Conservation (phyloP, 1,284 basidiomycete genomes). For the Cryptococcus hybrid region DNA sequence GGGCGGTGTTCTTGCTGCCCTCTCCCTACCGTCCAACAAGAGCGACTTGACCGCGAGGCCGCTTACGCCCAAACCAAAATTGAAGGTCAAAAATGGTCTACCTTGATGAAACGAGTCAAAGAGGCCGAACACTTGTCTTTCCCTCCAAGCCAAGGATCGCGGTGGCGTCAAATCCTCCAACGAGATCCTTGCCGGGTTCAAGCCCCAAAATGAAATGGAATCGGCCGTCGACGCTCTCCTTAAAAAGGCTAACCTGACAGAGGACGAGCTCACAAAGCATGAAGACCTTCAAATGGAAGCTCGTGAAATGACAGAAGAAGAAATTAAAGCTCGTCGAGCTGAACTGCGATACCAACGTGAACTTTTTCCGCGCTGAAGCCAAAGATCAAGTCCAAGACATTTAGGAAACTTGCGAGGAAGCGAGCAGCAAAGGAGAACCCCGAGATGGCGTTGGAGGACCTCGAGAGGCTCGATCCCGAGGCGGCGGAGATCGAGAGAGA, state of each 20-base stretch:
- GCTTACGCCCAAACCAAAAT: slow-evolving; percentile 91
- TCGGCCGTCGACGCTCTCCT: slow-evolving; percentile 72
- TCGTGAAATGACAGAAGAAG: slow-evolving; percentile 70
- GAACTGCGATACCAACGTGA: slow-evolving; percentile 88
- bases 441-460: slow-evolving; percentile 52
- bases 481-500: slow-evolving; percentile 60
- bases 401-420: slow-evolving; percentile 79
- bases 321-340: slow-evolving; percentile 73
- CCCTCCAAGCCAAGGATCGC: slow-evolving; percentile 74
- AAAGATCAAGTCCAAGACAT: slow-evolving; percentile 96
- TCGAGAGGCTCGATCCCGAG: slow-evolving; percentile 54
- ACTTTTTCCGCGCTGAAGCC: slow-evolving; percentile 88
- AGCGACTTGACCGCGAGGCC: slow-evolving; percentile 86
- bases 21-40: slow-evolving; percentile 79
- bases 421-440: slow-evolving; percentile 56
- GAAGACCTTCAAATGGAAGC: slow-evolving; percentile 76
- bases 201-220: slow-evolving; percentile 77
- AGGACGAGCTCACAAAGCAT: slow-evolving; percentile 70
- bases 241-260: slow-evolving; percentile 72
- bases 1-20: slow-evolving; percentile 76
- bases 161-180: slow-evolving; percentile 46
- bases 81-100: slow-evolving; percentile 92
- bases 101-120: slow-evolving; percentile 82
- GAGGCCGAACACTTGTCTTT: slow-evolving; percentile 92
- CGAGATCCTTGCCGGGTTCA: slow-evolving; percentile 58